Percentiles rank a stretch among this genome's conserved stretches.
phyloP scores from a whole-genome alignment of 257 asterid species.

The Thymus quinquecostatus region DNA sequence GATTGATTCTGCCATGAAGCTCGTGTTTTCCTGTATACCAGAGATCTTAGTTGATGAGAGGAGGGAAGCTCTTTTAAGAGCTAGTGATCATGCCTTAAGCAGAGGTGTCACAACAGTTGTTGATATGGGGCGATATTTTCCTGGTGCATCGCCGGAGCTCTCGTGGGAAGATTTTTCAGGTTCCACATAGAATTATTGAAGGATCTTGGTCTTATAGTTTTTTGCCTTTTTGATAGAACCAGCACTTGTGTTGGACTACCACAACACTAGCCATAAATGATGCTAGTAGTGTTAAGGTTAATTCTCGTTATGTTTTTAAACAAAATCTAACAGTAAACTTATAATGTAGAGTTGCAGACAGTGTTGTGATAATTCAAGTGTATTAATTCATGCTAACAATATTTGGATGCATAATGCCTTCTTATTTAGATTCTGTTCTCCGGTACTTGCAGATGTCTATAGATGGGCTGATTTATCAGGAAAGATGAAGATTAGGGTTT shows the following conservation, averaged over 20 bases:
- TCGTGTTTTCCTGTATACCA: conserved; percentile 64
- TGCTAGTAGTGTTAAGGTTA: conserved; percentile 1
- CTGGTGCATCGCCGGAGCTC: conserved; percentile 68
- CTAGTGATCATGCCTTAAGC: conserved; percentile 69
- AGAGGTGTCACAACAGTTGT: conserved; percentile 95
- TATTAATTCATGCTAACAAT: conserved; percentile 9
- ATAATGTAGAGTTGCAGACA: conserved; percentile 5
- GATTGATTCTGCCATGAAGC: conserved; percentile 96
- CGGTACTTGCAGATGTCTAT: conserved; percentile 79
- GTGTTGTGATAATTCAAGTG: conserved; percentile 5
- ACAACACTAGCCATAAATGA: conserved; percentile 17
- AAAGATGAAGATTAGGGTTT: conserved; percentile 81
- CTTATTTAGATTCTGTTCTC: conserved; percentile 17
- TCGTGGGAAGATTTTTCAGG: conserved; percentile 97
- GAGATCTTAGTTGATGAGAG: conserved; percentile 72
- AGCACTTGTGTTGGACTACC: conserved; percentile 18
- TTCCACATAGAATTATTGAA: conserved; percentile 31
- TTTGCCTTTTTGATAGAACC: conserved; percentile 15
- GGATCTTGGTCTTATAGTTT: conserved; percentile 2
- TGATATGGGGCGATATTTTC: conserved; percentile 87
- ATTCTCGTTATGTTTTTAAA: neutral
- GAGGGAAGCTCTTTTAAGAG: conserved; percentile 84
- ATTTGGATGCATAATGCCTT: conserved; percentile 7
- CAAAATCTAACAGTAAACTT: neutral
- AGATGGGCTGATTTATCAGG: conserved; percentile 79